phyloP scores from a whole-genome alignment of 345 rosid species.

The Dimocarpus longan region DNA sequence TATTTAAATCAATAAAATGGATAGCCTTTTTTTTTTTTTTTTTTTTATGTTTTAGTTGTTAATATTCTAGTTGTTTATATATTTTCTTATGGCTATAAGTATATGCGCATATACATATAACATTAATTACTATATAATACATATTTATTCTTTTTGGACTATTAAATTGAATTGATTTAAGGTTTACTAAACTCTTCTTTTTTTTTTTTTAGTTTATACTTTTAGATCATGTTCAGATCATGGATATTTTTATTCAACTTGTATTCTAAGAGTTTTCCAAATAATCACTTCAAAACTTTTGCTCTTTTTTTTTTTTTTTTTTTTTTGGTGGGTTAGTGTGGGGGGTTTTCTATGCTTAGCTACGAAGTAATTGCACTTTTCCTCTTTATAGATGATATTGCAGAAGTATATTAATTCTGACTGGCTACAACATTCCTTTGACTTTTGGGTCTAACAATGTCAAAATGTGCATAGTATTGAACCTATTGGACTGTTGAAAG shows the following conservation, averaged over 20 bases:
- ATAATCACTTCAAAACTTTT: neutral
- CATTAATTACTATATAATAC: too few relatives aligned
- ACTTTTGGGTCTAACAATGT: slow-evolving; percentile 70
- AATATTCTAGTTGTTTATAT: too few relatives aligned
- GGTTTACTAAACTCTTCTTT: neutral
- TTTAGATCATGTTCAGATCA: neutral
- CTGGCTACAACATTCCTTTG: slow-evolving; percentile 64
- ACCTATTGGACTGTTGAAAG: slow-evolving; percentile 76
- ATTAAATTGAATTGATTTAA: neutral
- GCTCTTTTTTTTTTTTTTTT: too few relatives aligned
- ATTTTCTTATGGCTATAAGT: too few relatives aligned
- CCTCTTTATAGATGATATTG: slow-evolving; percentile 72
- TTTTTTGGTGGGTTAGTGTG: neutral
- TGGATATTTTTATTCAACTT: neutral
- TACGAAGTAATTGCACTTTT: slow-evolving; percentile 19
- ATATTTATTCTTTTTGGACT: too few relatives aligned
- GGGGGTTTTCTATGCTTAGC: neutral
- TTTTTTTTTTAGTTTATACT: neutral
- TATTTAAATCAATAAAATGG: too few relatives aligned
- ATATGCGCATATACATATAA: too few relatives aligned
- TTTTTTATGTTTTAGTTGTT: too few relatives aligned
- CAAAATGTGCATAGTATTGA: slow-evolving; percentile 74
- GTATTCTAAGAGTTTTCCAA: neutral
- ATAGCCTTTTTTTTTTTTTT: too few relatives aligned
- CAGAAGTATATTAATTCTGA: slow-evolving; percentile 58